Evolutionary conservation across 768 basidiomycete species (phyloP), one percentile per base, ranked within the genome.

Genomic region (Termitomyces sp.): DNA sequence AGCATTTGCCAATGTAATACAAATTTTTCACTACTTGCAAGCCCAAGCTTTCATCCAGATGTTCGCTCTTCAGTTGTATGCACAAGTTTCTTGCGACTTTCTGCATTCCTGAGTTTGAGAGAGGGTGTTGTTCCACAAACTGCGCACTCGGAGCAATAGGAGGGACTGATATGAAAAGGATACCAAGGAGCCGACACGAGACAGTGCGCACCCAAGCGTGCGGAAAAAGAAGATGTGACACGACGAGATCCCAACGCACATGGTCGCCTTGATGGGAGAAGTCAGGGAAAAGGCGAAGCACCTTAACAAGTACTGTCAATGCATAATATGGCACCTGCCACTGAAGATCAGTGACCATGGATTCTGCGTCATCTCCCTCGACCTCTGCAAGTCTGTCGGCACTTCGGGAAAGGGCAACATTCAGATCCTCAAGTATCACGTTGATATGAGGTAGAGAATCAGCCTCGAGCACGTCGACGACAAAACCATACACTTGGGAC

Each of bases 181-280:
- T 65, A 18, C 92, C 92, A 3, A 97, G 68, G 13, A 94, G 76
- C 55, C 92, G 80, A 58, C 87, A 87, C 1, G 94, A 79, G 0
- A 87, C 88, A 5, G 83, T 85, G 43, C 95, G 87, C 0, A 97
- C 94, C 96, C 95, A 98, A 4, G 92, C 83, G 69, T 99, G 97
- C 5, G 95, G 94, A 73, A 88, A 98, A 2, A 89, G 76, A 3
- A 98, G 81, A 64, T 90, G 86, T 0, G 74, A 63, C 24, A 83
- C 74, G 43, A 97, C 77, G 1, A 76, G 66, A 10, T 72, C 63
- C 94, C 94, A 96, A 1, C 77, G 68, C 0, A 91, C 73, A 56
- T 70, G 74, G 43, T 76, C 77, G 9, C 75, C 72, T 38, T 80
- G 70, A 2, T 67, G 72, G 3, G 76, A 74, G 45, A 77, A 65